These are phyloP conservation scores for Malassezia slooffiae DNA, from an alignment of 1,284 basidiomycete genomes.

Conservation along the genomic window DNA sequence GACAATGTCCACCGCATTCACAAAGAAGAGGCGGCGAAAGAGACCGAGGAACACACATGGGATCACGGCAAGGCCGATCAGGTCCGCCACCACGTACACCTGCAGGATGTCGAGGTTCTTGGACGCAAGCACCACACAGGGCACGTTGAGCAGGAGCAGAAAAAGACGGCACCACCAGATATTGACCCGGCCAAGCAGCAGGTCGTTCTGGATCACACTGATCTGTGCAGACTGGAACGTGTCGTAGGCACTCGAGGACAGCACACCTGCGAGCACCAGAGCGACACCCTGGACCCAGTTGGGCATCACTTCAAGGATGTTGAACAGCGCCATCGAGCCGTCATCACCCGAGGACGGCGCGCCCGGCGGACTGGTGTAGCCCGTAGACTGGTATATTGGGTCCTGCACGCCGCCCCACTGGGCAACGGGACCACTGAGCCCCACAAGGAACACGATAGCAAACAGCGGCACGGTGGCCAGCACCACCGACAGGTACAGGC, in stretches of 20 bases:
- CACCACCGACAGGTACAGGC: constrained; percentile 35
- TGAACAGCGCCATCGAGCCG: constrained; percentile 40
- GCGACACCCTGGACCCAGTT: constrained; percentile 44
- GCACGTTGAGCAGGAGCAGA: constrained; percentile 37
- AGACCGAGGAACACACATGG: constrained; percentile 41
- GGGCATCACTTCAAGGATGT: constrained; percentile 37
- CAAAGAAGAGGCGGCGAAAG: constrained; percentile 31
- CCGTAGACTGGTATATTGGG: not conserved
- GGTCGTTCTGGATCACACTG: constrained; percentile 45
- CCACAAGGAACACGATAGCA: constrained; percentile 43
- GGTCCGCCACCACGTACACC: constrained; percentile 45
- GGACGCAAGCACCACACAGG: constrained; percentile 38
- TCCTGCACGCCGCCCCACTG: constrained; percentile 35
- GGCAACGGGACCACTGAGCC: constrained; percentile 41
- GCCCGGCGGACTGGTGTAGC: not conserved
- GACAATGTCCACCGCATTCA: constrained; percentile 42
- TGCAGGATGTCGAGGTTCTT: constrained; percentile 44
- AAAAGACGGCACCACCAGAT: constrained; percentile 44
- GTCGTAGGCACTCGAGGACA: constrained; percentile 46
- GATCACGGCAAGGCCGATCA: constrained; percentile 40
- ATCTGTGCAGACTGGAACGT: constrained; percentile 46
- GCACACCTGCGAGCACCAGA: constrained; percentile 38
- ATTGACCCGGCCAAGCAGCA: constrained; percentile 44
- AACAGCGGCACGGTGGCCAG: constrained; percentile 41
- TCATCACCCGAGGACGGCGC: constrained; percentile 26